Evolutionary conservation across 2,329 filamentous ascomycete species (phyloP).

Genomic region (Eutypa lata): DNA sequence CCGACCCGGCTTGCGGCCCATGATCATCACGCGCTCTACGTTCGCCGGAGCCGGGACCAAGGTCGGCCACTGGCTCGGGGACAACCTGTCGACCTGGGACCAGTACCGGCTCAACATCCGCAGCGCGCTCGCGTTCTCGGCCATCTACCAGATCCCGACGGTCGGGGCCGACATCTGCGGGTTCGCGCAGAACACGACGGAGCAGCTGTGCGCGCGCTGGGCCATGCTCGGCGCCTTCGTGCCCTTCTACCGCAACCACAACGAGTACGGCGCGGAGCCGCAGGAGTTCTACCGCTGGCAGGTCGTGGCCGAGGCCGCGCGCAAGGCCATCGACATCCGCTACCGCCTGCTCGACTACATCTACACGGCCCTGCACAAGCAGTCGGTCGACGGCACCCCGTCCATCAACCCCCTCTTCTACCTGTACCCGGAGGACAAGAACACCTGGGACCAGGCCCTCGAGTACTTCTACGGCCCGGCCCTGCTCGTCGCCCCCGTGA

Average conservation of each 20-base stretch:
- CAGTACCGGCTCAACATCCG: slow-evolving; percentile 58
- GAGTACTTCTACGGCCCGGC: slow-evolving; percentile 46
- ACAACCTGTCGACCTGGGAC: slow-evolving; percentile 56
- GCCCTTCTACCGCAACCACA: slow-evolving; percentile 76
- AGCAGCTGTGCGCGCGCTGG: slow-evolving; percentile 74
- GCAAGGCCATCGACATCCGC: slow-evolving; percentile 63
- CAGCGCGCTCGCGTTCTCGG: slow-evolving; percentile 57
- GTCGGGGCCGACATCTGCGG: slow-evolving; percentile 75
- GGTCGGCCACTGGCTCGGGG: slow-evolving; percentile 60
- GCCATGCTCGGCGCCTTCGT: slow-evolving; percentile 69
- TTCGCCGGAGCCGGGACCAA: slow-evolving; percentile 69
- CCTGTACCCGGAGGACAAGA: slow-evolving; percentile 53
- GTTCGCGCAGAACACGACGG: slow-evolving; percentile 64
- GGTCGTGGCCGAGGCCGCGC: slow-evolving; percentile 56
- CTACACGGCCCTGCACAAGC: slow-evolving; percentile 65
- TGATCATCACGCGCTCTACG: slow-evolving; percentile 74
- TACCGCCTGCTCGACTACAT: slow-evolving; percentile 73
- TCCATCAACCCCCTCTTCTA: slow-evolving; percentile 68
- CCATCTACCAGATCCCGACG: slow-evolving; percentile 67
- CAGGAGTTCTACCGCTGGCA: slow-evolving; percentile 74
- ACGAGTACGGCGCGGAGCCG: slow-evolving; percentile 44
- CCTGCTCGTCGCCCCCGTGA: slow-evolving; percentile 44
- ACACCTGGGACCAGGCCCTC: slow-evolving; percentile 38
- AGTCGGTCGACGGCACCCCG: slow-evolving; percentile 61
- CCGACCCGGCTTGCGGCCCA: slow-evolving; percentile 60